Evolutionary conservation across 2,329 filamentous ascomycete genomes (phyloP), one percentile per base, ranked within the genome.

Genomic region (Penicillium sp.): DNA sequence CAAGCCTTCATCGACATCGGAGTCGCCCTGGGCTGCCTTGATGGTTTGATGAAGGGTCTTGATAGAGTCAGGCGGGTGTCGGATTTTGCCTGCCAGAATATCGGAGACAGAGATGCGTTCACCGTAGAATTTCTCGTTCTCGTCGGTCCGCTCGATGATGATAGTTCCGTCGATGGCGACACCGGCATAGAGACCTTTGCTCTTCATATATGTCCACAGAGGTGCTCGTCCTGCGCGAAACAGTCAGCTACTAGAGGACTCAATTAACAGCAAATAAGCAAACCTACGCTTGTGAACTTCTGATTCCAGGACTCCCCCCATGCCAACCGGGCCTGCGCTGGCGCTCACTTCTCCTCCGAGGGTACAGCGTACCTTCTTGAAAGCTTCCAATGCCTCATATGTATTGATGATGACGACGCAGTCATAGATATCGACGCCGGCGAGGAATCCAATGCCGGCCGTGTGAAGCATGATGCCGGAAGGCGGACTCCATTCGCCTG

Each of bases 341-440:
- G 91, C 84, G 55, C 84, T 87, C 46, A 96, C 82, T 68, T 96
- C 91, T 39, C 88, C 86, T 5, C 92, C 92, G 2, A 97, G 77
- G 0, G 89, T 94, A 49, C 91, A 85, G 46, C 88, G 84, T 3
- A 93, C 77, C 51, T 86, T 87, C 29, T 89, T 91, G 67, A 97
- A 95, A 1, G 89, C 85, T 60, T 96, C 89, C 40, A 97, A 77
- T 6, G 91, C 91, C 50, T 90, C 83, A 39, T 89, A 84, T 37
- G 89, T 91, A 75, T 96, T 97, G 68, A 97, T 92, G 29, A 97
- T 89, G 7, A 97, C 82, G 12, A 97, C 89, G 66, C 92, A 96
- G 70, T 97, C 93, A 77, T 97, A 97, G 26, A 97, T 91, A 68
- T 97, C 93, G 33, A 96, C 88, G 2, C 92, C 93, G 5, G 92